Base-by-base conservation (phyloP, 208 protist genomes). In the Leishmania braziliensis region DNA sequence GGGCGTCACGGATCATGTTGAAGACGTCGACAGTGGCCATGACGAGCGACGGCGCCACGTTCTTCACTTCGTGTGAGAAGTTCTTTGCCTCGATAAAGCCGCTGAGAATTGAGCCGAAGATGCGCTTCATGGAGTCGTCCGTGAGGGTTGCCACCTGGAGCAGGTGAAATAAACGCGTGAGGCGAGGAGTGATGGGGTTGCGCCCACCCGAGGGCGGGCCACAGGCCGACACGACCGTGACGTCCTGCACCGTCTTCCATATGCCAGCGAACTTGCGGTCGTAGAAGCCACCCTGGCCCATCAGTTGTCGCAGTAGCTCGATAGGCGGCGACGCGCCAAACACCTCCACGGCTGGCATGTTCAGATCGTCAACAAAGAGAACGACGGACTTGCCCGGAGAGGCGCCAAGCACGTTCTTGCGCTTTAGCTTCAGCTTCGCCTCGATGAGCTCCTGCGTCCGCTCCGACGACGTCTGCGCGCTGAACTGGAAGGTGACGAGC, bases 291-390 rank as follows among this genome's bases (percentile, higher is more conserved):
- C 93, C 91, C 69, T 97, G 96, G 75, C 98, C 95, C 86, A 99
- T 97, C 66, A 99, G 82, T 91, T 99, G 98, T 1, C 99, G 92
- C 6, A 99, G 88, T 23, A 99, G 88, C 89, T 99, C 99, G 71
- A 99, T 97, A 36, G 99, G 98, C 74, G 98, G 99, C 54, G 99
- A 98, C 10, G 99, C 98, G 33, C 98, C 99, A 82, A 99, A 99
- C 72, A 93, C 86, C 88, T 99, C 98, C 10, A 98, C 90, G 2
- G 95, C 93, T 10, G 99, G 99, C 98, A 99, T 99, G 90, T 99
- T 99, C 46, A 99, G 85, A 87, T 99, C 99, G 84, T 99, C 99
- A 82, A 99, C 96, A 84, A 99, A 99, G 18, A 99, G 89, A 33
- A 99, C 95, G 23, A 99, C 94, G 23, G 90, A 92, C 80, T 98